Percentiles rank a stretch among this genome's conserved stretches.
These are phyloP conservation scores for Venturia effusa DNA, from an alignment of 2,329 filamentous ascomycete species.

Conservation along the genomic window DNA sequence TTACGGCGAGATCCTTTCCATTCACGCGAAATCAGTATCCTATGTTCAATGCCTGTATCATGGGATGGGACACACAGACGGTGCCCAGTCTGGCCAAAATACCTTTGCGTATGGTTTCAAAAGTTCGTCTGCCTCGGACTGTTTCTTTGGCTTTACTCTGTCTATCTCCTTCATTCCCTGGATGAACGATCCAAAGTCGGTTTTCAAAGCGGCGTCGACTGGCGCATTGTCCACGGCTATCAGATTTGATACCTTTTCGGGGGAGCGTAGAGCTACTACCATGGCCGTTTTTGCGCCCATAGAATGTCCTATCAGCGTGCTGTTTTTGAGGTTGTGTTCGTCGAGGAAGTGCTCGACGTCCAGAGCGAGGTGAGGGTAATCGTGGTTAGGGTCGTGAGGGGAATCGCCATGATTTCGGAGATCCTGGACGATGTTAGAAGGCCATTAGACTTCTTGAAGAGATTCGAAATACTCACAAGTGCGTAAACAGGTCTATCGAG, in stretches of 20 bases:
- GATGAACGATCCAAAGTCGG: conserved; percentile 69
- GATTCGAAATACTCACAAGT: conserved; percentile 45
- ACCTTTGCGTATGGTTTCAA: conserved; percentile 63
- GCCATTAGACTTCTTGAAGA: background rate
- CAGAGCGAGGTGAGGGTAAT: conserved; percentile 71
- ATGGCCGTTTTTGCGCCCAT: conserved; percentile 97
- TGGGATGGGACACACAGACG: conserved; percentile 5
- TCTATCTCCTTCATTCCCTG: conserved; percentile 78
- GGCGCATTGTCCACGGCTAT: conserved; percentile 89
- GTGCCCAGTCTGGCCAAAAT: conserved; percentile 15
- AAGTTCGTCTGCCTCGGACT: conserved; percentile 71
- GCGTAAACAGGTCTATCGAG: conserved; percentile 72
- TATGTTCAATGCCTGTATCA: background rate
- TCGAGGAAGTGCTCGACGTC: conserved; percentile 73
- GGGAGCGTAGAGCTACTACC: conserved; percentile 65
- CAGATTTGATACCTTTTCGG: conserved; percentile 56
- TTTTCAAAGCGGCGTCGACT: conserved; percentile 63
- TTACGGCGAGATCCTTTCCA: conserved; percentile 54
- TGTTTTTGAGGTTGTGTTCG: conserved; percentile 55
- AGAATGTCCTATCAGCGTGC: conserved; percentile 82
- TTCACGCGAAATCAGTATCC: conserved; percentile 10
- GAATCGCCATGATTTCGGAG: conserved; percentile 90
- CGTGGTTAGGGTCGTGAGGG: conserved; percentile 63
- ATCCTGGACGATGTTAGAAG: conserved; percentile 44
- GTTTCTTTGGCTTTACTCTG: conserved; percentile 51